A percentile compares a stretch with the other conserved stretches of the same genome.
phyloP scores from a whole-genome alignment of 768 basidiomycete genomes.

The Holtermanniella nyarrowii region DNA sequence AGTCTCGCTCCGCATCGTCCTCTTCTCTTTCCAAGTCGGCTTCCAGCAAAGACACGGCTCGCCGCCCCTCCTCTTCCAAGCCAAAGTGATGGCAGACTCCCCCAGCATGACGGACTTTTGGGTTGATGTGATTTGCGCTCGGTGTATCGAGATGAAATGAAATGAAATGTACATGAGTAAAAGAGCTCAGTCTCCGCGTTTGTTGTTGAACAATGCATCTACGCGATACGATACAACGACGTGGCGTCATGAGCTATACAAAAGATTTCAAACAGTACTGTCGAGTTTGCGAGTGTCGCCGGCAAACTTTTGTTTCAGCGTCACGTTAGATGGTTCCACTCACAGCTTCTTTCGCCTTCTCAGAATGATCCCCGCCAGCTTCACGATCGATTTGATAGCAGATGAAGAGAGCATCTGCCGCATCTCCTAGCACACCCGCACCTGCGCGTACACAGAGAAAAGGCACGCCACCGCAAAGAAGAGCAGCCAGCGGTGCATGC shows the following conservation, averaged over 20 bases:
- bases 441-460: conserved; percentile 75
- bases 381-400: conserved; percentile 60
- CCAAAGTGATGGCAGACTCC: too few relatives aligned
- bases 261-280: too few relatives aligned
- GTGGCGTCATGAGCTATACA: too few relatives aligned
- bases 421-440: conserved; percentile 68
- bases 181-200: too few relatives aligned
- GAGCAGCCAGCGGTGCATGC: conserved; percentile 61
- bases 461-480: conserved; percentile 68
- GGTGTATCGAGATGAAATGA: too few relatives aligned
- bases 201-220: too few relatives aligned
- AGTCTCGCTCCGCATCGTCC: not conserved
- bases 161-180: too few relatives aligned
- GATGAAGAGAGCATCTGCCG: conserved; percentile 58
- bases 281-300: not conserved
- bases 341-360: conserved; percentile 53
- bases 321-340: conserved; percentile 19
- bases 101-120: too few relatives aligned
- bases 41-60: not conserved
- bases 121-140: too few relatives aligned
- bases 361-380: conserved; percentile 47
- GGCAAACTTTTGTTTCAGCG: not conserved
- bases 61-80: too few relatives aligned
- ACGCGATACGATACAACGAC: too few relatives aligned
- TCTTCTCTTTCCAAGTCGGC: not conserved